These are phyloP conservation scores for Suillus cothurnatus DNA, from an alignment of 768 basidiomycete species.

Conservation along the genomic window DNA sequence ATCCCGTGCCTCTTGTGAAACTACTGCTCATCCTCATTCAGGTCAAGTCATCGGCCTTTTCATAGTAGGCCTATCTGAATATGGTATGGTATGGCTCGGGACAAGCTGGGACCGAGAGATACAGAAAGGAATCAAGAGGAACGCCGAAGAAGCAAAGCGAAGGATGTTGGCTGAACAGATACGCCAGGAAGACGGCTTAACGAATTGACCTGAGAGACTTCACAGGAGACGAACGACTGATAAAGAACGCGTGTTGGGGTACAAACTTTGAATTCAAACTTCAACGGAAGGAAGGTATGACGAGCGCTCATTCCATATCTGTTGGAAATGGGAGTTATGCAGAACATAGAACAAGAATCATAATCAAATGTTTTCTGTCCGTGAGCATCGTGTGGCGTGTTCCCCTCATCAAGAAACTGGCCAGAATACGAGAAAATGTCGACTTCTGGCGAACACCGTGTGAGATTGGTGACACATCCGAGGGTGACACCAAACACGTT, in stretches of 20 bases:
- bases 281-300: neutral
- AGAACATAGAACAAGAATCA: neutral
- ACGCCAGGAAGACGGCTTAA: slow-evolving; percentile 16
- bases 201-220: slow-evolving; percentile 17
- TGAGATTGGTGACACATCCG: slow-evolving; percentile 2
- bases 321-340: neutral
- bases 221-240: neutral
- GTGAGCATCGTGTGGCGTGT: neutral
- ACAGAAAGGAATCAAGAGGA: slow-evolving; percentile 40
- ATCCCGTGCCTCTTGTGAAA: neutral
- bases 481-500: slow-evolving; percentile 2
- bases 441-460: neutral
- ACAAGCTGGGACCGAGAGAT: slow-evolving; percentile 53
- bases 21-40: slow-evolving; percentile 27
- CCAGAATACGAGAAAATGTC: neutral
- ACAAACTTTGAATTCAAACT: neutral
- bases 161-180: slow-evolving; percentile 25
- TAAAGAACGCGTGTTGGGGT: slow-evolving; percentile 5
- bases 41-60: slow-evolving; percentile 77
- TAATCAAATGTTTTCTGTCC: slow-evolving; percentile 1
- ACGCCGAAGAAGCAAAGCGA: slow-evolving; percentile 35
- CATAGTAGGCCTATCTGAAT: slow-evolving; percentile 70
- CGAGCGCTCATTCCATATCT: neutral
- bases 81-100: slow-evolving; percentile 56
- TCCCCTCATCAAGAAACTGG: neutral